Percentiles rank a stretch among this genome's conserved stretches.
Evolutionary conservation across 768 basidiomycete species (phyloP).

Genomic region (Favolaschia claudopus): DNA sequence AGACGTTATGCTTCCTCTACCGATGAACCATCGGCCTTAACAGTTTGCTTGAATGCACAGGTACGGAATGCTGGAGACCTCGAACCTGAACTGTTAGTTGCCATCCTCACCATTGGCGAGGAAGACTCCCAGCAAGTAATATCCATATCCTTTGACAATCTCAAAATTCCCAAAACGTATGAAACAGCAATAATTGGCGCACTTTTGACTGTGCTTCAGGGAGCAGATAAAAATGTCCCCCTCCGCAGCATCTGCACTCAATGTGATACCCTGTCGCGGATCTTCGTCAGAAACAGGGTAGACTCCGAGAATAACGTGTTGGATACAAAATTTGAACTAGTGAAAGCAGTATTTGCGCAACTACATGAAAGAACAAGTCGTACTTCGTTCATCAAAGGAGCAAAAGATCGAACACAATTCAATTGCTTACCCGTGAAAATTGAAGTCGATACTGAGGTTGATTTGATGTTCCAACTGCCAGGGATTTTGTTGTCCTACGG

Average conservation of each 20-base stretch:
- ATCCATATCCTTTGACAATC: background rate
- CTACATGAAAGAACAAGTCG: background rate
- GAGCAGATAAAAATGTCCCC: background rate
- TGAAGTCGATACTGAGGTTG: background rate
- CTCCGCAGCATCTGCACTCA: background rate
- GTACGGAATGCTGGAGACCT: too few relatives aligned
- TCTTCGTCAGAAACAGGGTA: background rate
- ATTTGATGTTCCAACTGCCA: background rate
- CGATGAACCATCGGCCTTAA: too few relatives aligned
- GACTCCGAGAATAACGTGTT: background rate
- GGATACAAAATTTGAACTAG: background rate
- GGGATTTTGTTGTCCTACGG: background rate
- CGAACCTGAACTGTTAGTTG: too few relatives aligned
- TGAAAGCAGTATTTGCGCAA: background rate
- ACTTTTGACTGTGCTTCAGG: background rate
- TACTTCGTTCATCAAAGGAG: background rate
- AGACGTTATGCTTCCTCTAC: background rate
- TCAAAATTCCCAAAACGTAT: background rate
- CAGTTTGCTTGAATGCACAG: too few relatives aligned
- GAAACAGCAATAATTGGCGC: background rate
- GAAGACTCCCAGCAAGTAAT: background rate
- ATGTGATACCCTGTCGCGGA: background rate
- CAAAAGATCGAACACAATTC: background rate
- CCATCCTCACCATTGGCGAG: background rate
- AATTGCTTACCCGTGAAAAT: background rate